A percentile compares a stretch with the other conserved stretches of the same genome.
Conservation (phyloP, 768 basidiomycete genomes). For the Suillus variegatus region DNA sequence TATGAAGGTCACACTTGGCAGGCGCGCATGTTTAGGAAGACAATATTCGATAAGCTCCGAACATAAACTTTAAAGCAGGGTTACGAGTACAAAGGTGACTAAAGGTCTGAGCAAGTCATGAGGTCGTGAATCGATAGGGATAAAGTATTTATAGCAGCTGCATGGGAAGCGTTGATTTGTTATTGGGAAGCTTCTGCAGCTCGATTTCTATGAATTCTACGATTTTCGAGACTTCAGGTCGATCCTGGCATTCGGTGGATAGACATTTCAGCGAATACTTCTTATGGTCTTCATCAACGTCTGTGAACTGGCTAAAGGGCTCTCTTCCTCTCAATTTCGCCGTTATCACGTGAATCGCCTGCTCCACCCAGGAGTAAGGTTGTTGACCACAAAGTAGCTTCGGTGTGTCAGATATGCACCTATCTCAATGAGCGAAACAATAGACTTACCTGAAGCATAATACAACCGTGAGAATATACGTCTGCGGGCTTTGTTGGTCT, state of each 20-base stretch:
- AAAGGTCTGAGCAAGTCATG: background rate
- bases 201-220: background rate
- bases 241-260: background rate
- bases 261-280: background rate
- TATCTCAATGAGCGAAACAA: slow-evolving; percentile 6
- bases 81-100: background rate
- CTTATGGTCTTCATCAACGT: background rate
- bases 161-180: background rate
- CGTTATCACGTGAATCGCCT: background rate
- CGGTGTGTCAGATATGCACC: background rate
- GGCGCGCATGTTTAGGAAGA: background rate
- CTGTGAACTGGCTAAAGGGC: background rate
- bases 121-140: background rate
- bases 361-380: background rate
- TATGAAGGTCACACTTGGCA: background rate
- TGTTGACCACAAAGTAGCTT: slow-evolving; percentile 1
- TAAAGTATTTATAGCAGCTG: background rate
- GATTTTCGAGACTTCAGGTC: background rate
- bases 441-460: slow-evolving; percentile 22
- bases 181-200: background rate
- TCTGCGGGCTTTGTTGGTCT: slow-evolving; percentile 31
- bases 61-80: background rate
- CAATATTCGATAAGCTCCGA: background rate
- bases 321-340: background rate
- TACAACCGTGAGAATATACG: slow-evolving; percentile 42